Evolutionary conservation across 345 rosid genomes (phyloP).

Genomic region (Hibiscus syriacus): DNA sequence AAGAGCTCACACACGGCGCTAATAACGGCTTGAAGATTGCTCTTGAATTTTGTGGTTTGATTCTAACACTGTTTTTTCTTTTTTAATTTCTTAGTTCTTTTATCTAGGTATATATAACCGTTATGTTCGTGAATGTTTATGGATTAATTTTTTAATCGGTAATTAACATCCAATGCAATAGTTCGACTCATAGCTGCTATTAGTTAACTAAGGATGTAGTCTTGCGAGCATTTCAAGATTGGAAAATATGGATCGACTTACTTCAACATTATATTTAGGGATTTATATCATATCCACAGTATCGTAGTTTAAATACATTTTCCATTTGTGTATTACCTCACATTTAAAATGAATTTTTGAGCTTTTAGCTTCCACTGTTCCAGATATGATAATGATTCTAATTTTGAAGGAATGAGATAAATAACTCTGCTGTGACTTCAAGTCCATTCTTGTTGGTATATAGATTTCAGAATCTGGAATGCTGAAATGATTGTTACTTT

Average conservation of each 20-base stretch:
- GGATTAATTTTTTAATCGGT: background rate
- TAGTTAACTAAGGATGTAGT: background rate
- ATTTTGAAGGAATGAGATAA: no score
- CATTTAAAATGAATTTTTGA: background rate
- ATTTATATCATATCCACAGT: no score
- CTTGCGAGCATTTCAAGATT: background rate
- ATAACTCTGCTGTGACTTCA: no score
- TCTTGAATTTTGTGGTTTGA: conserved; percentile 66
- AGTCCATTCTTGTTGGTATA: no score
- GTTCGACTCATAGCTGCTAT: background rate
- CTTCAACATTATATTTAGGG: background rate
- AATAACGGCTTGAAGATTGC: conserved; percentile 82
- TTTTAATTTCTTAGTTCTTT: background rate
- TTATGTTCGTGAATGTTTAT: background rate
- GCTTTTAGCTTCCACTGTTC: background rate
- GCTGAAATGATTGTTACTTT: background rate
- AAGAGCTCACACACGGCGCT: conserved; percentile 65
- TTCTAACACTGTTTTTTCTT: background rate
- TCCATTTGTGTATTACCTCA: background rate
- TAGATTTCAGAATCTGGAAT: background rate
- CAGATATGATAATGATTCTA: no score
- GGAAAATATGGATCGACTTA: background rate
- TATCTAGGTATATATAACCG: background rate
- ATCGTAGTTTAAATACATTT: background rate
- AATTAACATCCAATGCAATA: background rate